These are phyloP conservation scores for Acer saccharum DNA, from an alignment of 345 rosid genomes.

Conservation along the genomic window DNA sequence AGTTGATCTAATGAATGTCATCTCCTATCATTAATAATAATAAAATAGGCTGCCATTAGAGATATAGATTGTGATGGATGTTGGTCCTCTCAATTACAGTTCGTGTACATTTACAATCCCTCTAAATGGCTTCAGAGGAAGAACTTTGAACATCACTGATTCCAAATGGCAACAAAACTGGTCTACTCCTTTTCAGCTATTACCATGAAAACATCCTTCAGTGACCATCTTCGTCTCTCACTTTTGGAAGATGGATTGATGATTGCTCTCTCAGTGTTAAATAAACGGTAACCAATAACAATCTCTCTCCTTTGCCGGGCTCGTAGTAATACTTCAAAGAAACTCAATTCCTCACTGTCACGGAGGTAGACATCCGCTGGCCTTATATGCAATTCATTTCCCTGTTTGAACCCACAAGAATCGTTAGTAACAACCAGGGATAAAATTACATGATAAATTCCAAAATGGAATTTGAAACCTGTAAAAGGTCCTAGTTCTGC, in stretches of 20 bases:
- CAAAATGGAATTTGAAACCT: neutral
- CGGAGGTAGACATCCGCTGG: slow-evolving; percentile 58
- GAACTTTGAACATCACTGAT: neutral
- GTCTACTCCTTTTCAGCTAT: slow-evolving; percentile 60
- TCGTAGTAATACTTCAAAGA: slow-evolving; percentile 58
- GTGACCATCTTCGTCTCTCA: slow-evolving; percentile 54
- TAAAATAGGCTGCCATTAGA: neutral
- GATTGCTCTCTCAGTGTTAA: slow-evolving; percentile 60
- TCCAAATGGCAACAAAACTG: neutral
- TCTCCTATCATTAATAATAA: neutral
- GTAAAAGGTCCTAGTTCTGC: neutral
- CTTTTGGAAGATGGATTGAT: slow-evolving; percentile 57
- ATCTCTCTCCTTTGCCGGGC: slow-evolving; percentile 66
- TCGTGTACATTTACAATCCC: neutral
- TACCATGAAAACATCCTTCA: slow-evolving; percentile 58
- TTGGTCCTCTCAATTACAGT: neutral
- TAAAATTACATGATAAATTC: neutral
- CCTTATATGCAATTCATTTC: slow-evolving; percentile 72
- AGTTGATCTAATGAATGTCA: neutral
- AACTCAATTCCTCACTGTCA: slow-evolving; percentile 65
- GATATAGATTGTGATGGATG: neutral
- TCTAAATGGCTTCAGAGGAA: neutral
- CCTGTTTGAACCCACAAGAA: slow-evolving; percentile 34
- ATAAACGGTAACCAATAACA: slow-evolving; percentile 58
- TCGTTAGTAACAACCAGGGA: neutral